Conservation (phyloP, 169 alveolate genomes). For the Cryptosporidium canis region DNA sequence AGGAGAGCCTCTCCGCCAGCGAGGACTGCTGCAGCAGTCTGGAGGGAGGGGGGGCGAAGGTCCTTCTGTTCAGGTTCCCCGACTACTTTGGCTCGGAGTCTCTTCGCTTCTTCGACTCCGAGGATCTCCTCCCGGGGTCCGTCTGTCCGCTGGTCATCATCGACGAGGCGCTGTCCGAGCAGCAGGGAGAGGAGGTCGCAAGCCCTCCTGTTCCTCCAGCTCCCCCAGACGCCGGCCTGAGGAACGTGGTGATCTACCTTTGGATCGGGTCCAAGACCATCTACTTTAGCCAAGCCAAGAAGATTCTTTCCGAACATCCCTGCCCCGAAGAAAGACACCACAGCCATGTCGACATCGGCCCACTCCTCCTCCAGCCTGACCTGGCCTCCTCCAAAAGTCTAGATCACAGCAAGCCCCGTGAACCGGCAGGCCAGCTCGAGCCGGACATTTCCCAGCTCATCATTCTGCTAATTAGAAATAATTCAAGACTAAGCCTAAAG, state of each 20-base stretch:
- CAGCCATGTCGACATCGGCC: background rate
- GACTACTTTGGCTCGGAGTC: conserved; percentile 39
- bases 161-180: background rate
- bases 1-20: background rate
- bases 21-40: background rate
- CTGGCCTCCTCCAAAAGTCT: background rate
- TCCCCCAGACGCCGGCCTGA: background rate
- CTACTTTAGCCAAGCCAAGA: conserved; percentile 24
- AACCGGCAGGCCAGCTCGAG: background rate
- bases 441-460: background rate
- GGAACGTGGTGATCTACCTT: background rate
- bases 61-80: conserved; percentile 25
- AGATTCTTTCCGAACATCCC: background rate
- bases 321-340: background rate
- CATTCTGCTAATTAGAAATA: background rate
- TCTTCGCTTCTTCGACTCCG: conserved; percentile 29
- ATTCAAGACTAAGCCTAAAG: background rate
- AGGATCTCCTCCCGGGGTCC: conserved; percentile 25
- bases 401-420: background rate
- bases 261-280: conserved; percentile 35
- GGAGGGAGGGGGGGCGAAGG: background rate
- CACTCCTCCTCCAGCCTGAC: no score
- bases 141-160: conserved; percentile 12
- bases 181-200: background rate
- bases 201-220: background rate